phyloP scores from a whole-genome alignment of 768 basidiomycete genomes.

The Rhodosporidiobolus odoratus region DNA sequence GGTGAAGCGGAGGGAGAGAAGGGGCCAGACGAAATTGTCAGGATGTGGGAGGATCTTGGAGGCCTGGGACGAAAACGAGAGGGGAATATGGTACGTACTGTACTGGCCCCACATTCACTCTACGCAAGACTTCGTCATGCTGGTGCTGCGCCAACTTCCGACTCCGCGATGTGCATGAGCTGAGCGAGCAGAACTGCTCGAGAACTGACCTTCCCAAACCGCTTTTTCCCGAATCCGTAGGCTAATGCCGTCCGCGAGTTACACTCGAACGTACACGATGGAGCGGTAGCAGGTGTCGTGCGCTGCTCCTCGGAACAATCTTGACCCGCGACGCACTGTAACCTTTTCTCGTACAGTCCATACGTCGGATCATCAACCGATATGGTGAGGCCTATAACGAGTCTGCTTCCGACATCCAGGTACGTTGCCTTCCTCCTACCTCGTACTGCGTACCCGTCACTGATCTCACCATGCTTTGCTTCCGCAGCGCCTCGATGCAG shows the following conservation, averaged over 20 bases:
- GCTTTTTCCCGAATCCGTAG: neutral
- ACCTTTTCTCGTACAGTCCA: neutral
- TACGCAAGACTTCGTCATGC: no score
- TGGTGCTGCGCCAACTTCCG: no score
- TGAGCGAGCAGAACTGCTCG: neutral
- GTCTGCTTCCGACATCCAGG: slow-evolving; percentile 14
- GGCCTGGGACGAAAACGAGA: slow-evolving; percentile 5
- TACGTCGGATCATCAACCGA: slow-evolving; percentile 27
- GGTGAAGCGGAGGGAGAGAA: neutral
- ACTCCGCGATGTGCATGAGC: no score
- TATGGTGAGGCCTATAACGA: slow-evolving; percentile 30
- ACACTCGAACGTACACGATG: slow-evolving; percentile 1
- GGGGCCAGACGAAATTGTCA: slow-evolving; percentile 17
- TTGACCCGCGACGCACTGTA: fast-evolving
- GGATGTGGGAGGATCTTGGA: slow-evolving; percentile 20
- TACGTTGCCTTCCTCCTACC: neutral
- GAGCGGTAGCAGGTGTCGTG: slow-evolving; percentile 9
- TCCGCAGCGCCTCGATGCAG: slow-evolving; percentile 24
- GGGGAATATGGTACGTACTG: slow-evolving; percentile 8
- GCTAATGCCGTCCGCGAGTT: slow-evolving; percentile 21
- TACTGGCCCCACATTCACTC: no score
- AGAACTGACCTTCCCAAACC: neutral
- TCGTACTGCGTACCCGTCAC: neutral
- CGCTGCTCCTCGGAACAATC: neutral
- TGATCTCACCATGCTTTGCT: neutral